Base-by-base conservation (phyloP, 2,329 filamentous ascomycete genomes). In the Aspergillus pseudoterreus region DNA sequence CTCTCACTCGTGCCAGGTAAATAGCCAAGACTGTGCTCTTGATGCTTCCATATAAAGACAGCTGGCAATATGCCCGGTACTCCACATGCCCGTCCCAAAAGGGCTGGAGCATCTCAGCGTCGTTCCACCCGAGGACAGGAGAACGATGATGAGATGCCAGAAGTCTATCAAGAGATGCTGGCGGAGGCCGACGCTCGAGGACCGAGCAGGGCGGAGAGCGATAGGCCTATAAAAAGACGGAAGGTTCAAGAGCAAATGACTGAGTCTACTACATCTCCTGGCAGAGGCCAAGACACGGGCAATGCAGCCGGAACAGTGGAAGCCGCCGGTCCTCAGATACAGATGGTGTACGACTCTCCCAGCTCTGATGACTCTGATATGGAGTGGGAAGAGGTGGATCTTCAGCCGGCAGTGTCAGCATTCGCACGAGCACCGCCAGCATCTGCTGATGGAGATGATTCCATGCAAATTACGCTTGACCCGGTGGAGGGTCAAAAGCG, bases 311-410 rank as follows among this genome's bases (percentile, higher is more conserved):
- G 54, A 39, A 30, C 55, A 41, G 48, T 35, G n/a, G 51, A 57
- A 38, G 36, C 52, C 49, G 24, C 38, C 21, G 38, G 22, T 5
- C 60, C 51, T 21, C 52, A 58, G 39, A 35, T 67, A 8, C 69
- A 72, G 50, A 71, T 62, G 3, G 56, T 66, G 10, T 71, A 70
- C 57, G 67, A 71, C 36, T 68, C 65, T 11, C 57, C 61, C 65
- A 74, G 80, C 30, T 78, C 78, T 12, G 81, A 82, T 53, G 80
- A 80, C n/a, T 82, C 81, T 47, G 82, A 85, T 47, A 70, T 81
- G 53, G 82, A 84, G 43, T 87, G 84, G 77, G 83, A 87, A 67
- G 82, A 84, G 56, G 75, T 84, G 43, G 75, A 78, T 49, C 65
- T 80, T 15, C 67, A 73, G 49, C 62, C 66, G 53, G 11, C 65